Evolutionary conservation across 371 early-diverging fungal genomes (phyloP).

Genomic region (Quaeritorhiza haematococci): DNA sequence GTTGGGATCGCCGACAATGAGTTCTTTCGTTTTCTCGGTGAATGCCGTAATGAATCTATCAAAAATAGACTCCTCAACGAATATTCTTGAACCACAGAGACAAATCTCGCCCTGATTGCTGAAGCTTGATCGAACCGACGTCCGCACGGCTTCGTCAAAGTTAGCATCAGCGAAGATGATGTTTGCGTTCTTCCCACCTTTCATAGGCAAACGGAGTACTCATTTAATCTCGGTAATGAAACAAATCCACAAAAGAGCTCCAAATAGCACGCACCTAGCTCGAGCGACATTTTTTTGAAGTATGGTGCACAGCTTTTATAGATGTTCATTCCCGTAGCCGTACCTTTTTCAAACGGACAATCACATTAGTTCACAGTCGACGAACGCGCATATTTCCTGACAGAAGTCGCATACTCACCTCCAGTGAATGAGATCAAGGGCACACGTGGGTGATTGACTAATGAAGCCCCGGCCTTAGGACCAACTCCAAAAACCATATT

Average conservation of each 20-base stretch:
- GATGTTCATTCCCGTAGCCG: constrained; percentile 62
- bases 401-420: constrained; percentile 28
- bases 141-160: constrained; percentile 52
- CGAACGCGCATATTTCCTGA: too few species aligned
- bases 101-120: constrained; percentile 69
- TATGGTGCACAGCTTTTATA: constrained; percentile 40
- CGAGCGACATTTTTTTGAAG: constrained; percentile 67
- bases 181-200: constrained; percentile 77
- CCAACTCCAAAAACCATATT: constrained; percentile 72
- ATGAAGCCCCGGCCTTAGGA: constrained; percentile 52
- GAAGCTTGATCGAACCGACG: constrained; percentile 54
- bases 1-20: constrained; percentile 65
- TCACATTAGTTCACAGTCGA: too few species aligned
- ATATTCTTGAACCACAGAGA: constrained; percentile 56
- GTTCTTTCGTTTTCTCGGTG: constrained; percentile 25
- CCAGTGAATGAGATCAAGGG: constrained; percentile 73
- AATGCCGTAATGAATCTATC: constrained; percentile 51
- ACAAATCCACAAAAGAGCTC: too few species aligned
- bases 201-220: too few species aligned
- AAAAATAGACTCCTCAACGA: constrained; percentile 60
- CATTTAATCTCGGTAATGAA: too few species aligned
- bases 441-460: constrained; percentile 62
- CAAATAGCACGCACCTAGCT: too few species aligned
- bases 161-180: constrained; percentile 70
- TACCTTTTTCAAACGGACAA: too few species aligned